Base-by-base conservation (phyloP, 352 stramenopile species). In the Phytopythium litorale region DNA sequence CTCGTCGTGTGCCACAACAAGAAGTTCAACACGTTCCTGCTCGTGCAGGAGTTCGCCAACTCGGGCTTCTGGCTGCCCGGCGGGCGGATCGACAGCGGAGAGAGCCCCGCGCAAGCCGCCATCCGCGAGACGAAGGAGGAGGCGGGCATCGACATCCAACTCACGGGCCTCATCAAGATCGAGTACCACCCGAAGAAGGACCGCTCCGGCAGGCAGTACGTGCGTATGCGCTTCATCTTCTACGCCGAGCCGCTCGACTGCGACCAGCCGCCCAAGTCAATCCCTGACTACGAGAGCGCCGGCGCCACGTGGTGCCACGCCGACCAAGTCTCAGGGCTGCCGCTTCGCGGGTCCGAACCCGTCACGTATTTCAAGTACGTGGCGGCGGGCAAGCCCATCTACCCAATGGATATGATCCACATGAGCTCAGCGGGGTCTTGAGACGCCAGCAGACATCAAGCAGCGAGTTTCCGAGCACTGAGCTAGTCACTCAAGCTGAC, bases 111-210 rank as follows among this genome's bases (percentile, higher is more conserved):
- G 23, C 70, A 92, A 52, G 86, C 86, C 0, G 86, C 86, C 6
- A 88, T 95, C 61, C 84, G 86, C 23, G 86, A 95, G 68, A 95
- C 86, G n/a, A 88, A 91, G 57, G 86, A 95, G 64, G 86, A 95
- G 62, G 86, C 86, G 0, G 86, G 86, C 15, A 88, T 95, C 53
- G 79, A 93, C 53, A 87, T 95, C 37, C 76, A 81, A 9, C 66
- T 95, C 38, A 92, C 82, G 11, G 86, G 86, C 18, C 53, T 93
- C 38, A 72, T 94, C 51, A 89, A 89, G 72, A 78, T 94, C 46
- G 86, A 94, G 73, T 94, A 94, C 60, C 84, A 94, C 51, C 86
- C 86, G 1, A 94, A 94, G 70, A 72, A 75, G 64, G 83, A 94
- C 67, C 79, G 83, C 35, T 75, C 62, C 6, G 78, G 79, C 15